Conservation (phyloP, 2,329 filamentous ascomycete species). For the Coniochaeta sp. region DNA sequence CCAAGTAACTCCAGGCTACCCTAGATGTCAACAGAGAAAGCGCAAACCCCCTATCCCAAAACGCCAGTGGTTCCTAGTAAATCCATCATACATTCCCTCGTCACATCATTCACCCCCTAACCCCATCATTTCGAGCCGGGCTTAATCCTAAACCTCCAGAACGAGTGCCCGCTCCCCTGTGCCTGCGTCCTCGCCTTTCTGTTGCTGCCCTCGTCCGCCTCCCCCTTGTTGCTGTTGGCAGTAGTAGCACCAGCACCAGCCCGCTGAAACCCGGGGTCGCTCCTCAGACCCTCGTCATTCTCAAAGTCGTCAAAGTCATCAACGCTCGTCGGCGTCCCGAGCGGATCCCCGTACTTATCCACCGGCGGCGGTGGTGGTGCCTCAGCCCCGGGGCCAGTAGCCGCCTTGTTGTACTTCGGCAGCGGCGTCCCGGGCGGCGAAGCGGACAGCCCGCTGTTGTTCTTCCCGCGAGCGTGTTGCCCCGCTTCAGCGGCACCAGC, state of each 20-base stretch:
- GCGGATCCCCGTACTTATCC: conserved; percentile 9
- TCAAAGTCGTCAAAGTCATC: conserved; percentile 32
- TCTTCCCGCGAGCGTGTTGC: no score
- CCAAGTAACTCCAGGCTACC: no score
- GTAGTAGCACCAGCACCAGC: conserved; percentile 15
- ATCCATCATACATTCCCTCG: neutral
- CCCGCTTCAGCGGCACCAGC: neutral
- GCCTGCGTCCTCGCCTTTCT: neutral
- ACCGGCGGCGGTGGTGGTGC: no score
- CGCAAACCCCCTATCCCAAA: neutral
- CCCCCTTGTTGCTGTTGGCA: neutral
- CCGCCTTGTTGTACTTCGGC: conserved; percentile 3
- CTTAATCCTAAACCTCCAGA: neutral
- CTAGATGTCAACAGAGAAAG: neutral
- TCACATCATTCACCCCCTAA: neutral
- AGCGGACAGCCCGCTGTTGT: no score
- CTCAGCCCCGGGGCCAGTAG: no score
- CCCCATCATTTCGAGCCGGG: neutral
- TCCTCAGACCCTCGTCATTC: conserved; percentile 40
- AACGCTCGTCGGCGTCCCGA: neutral
- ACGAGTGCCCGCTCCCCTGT: no score
- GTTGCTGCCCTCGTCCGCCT: conserved; percentile 5
- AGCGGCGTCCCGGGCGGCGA: conserved; percentile 4
- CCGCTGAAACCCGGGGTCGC: conserved; percentile 29
- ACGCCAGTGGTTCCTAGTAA: neutral